Conservation (phyloP, 164 flowering plant genomes). For the Litsea cubeba region DNA sequence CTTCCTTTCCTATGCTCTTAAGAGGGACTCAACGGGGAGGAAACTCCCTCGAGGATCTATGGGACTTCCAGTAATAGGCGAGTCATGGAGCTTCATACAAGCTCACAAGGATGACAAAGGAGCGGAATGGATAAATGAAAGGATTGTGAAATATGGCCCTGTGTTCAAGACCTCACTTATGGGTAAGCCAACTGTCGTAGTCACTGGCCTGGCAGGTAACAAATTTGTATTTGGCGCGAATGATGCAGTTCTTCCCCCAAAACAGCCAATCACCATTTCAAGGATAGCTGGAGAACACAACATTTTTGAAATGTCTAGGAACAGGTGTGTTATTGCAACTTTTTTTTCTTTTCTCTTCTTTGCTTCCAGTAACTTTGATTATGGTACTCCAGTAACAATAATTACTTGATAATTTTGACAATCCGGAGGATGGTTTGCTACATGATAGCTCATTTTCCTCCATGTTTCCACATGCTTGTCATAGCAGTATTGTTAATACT, state of each 20-base stretch:
- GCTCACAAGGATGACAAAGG: conserved; percentile 8
- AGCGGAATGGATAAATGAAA: conserved; percentile 14
- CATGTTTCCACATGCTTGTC: neutral
- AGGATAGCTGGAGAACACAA: conserved; percentile 7
- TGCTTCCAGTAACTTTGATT: neutral
- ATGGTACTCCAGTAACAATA: neutral
- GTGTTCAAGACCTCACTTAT: conserved; percentile 20
- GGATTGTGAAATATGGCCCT: conserved; percentile 15
- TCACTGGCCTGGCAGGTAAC: conserved; percentile 20
- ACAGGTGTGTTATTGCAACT: conserved; percentile 3
- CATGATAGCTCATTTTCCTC: neutral
- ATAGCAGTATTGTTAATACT: no score
- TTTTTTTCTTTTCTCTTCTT: neutral
- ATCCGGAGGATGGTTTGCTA: neutral
- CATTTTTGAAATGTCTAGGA: conserved; percentile 7
- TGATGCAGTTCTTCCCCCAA: conserved; percentile 7
- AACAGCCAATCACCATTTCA: conserved; percentile 9
- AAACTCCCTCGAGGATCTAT: conserved; percentile 13
- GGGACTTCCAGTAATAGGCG: conserved; percentile 19
- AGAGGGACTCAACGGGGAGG: neutral
- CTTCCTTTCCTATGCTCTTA: neutral
- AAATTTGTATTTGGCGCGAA: conserved; percentile 9
- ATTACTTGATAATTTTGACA: neutral
- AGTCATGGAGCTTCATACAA: conserved; percentile 13
- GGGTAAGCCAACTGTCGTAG: conserved; percentile 18